phyloP scores from a whole-genome alignment of 2,329 filamentous ascomycete species.

The Fusarium sp. region DNA sequence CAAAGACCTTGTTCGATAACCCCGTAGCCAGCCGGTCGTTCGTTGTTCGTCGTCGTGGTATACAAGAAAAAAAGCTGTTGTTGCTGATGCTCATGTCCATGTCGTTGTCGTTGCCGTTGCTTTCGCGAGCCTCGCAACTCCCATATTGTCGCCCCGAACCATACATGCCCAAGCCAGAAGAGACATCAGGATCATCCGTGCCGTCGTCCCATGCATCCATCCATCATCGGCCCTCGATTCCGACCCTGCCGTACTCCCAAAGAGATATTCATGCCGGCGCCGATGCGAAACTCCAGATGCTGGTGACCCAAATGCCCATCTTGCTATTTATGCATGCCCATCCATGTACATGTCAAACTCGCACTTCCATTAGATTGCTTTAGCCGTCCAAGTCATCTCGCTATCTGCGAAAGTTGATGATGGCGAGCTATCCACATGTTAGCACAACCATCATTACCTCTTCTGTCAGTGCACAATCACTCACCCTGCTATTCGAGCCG shows the following conservation, averaged over 20 bases:
- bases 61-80: conserved; percentile 37
- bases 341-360: neutral
- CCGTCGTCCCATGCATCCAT: conserved; percentile 7
- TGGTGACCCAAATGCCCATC: conserved; percentile 3
- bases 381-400: neutral
- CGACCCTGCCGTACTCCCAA: neutral
- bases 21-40: conserved; percentile 36
- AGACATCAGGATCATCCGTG: conserved; percentile 28
- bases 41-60: conserved; percentile 38
- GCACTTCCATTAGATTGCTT: neutral
- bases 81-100: neutral
- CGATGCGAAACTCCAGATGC: neutral
- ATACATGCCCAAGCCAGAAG: conserved; percentile 24
- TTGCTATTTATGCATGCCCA: neutral
- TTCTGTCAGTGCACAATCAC: conserved; percentile 43
- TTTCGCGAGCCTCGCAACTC: conserved; percentile 10
- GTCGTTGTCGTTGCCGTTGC: neutral
- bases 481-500: conserved; percentile 70
- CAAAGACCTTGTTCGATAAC: conserved; percentile 23
- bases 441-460: conserved; percentile 2
- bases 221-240: conserved; percentile 5
- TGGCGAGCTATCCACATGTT: conserved; percentile 53
- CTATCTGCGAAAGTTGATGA: conserved; percentile 62
- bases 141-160: neutral
- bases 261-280: neutral